These are phyloP conservation scores for Mycena vulgaris DNA, from an alignment of 768 basidiomycete species.

Conservation along the genomic window DNA sequence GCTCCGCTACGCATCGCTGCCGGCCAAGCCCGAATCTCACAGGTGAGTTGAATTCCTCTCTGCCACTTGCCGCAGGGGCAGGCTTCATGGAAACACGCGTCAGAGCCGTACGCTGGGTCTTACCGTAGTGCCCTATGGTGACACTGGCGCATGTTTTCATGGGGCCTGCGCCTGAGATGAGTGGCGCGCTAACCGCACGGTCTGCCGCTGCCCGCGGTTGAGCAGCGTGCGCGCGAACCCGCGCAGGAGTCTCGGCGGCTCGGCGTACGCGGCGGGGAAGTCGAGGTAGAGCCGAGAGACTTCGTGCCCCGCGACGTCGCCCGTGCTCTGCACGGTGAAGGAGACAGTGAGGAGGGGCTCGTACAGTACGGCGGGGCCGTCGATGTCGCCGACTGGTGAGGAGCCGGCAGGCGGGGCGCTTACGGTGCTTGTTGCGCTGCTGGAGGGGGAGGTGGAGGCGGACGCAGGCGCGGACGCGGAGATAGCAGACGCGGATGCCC, in stretches of 20 bases:
- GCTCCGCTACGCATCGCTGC: no score
- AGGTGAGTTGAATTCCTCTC: no score
- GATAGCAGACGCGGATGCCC: slow-evolving; percentile 8
- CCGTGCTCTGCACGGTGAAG: slow-evolving; percentile 56
- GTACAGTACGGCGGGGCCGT: slow-evolving; percentile 43
- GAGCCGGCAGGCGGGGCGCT: slow-evolving; percentile 3
- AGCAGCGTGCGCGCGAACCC: slow-evolving; percentile 49
- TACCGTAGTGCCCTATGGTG: no score
- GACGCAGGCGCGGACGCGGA: slow-evolving; percentile 20
- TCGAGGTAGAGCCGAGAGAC: slow-evolving; percentile 47
- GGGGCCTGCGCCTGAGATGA: no score
- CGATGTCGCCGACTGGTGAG: slow-evolving; percentile 32
- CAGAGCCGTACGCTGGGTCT: no score
- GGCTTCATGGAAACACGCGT: no score
- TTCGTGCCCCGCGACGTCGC: slow-evolving; percentile 45
- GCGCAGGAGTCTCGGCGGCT: slow-evolving; percentile 52
- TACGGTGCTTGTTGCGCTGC: not conserved
- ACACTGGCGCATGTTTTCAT: no score
- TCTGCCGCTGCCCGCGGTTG: slow-evolving; percentile 27
- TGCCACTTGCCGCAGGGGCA: no score
- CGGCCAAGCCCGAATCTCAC: no score
- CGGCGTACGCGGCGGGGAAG: slow-evolving; percentile 43
- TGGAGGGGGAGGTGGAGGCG: slow-evolving; percentile 16
- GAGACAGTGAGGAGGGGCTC: slow-evolving; percentile 46
- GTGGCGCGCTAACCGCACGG: not conserved